A percentile compares a stretch with the other conserved stretches of the same genome.
Conservation (phyloP, 495 filamentous ascomycete genomes). For the Aspergillus ostianus region DNA sequence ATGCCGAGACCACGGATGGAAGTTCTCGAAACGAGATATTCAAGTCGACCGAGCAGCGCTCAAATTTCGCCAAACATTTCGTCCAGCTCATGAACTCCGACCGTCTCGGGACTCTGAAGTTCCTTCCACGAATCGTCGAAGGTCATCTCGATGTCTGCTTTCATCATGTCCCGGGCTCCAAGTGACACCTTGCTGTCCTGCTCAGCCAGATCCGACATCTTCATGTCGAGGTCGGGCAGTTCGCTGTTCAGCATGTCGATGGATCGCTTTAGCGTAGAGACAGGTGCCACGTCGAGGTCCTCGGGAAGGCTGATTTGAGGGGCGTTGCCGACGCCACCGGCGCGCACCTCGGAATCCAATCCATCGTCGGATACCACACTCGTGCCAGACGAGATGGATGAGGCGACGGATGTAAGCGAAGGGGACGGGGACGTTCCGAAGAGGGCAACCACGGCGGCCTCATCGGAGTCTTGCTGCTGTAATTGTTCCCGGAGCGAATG, state of each 20-base stretch:
- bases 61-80: constrained; percentile 66
- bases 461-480: constrained; percentile 33
- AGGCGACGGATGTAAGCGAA: constrained; percentile 45
- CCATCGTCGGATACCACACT: constrained; percentile 35
- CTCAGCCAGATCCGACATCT: constrained; percentile 46
- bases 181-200: constrained; percentile 40
- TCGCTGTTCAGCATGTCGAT: constrained; percentile 47
- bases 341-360: constrained; percentile 26
- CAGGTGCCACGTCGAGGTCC: constrained; percentile 28
- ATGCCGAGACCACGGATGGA: neutral
- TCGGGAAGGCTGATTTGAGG: constrained; percentile 39
- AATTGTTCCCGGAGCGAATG: constrained; percentile 19
- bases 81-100: constrained; percentile 91
- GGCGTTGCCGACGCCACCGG: constrained; percentile 21
- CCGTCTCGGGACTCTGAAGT: constrained; percentile 77
- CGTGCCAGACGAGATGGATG: constrained; percentile 51
- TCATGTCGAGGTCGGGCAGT: constrained; percentile 44
- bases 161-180: constrained; percentile 43
- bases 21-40: neutral
- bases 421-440: constrained; percentile 49
- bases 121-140: constrained; percentile 54
- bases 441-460: constrained; percentile 37
- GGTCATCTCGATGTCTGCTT: constrained; percentile 35
- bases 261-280: constrained; percentile 43
- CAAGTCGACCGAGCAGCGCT: no score